A percentile compares a stretch with the other conserved stretches of the same genome.
Conservation (phyloP, 78 protist genomes). For the Dictyostelium capitatum region DNA sequence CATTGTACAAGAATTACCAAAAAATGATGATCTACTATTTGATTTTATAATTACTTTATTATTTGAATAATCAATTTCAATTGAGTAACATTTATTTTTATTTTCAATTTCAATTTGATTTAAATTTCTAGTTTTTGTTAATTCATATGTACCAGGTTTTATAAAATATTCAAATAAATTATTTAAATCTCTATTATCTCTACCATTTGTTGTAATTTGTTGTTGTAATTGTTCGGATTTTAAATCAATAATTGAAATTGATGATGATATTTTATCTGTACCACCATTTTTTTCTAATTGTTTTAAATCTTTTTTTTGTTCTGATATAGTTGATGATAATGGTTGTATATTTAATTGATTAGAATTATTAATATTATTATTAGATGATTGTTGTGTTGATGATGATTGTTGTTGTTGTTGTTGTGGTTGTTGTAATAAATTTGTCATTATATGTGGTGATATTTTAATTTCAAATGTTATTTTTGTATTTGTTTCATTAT, state of each 20-base stretch:
- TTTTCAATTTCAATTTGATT: background rate
- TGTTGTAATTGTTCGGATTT: conserved; percentile 18
- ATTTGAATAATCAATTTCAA: background rate
- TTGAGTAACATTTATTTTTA: background rate
- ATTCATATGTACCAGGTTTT: conserved; percentile 11
- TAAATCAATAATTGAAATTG: conserved; percentile 29
- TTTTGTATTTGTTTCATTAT: background rate
- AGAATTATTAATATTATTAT: too few species aligned
- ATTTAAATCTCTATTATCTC: background rate
- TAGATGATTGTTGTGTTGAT: conserved; percentile 10
- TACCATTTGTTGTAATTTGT: background rate
- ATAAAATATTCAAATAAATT: conserved; percentile 17
- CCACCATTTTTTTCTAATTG: background rate
- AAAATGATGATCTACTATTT: background rate
- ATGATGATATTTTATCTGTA: conserved; percentile 10
- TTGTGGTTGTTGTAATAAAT: background rate
- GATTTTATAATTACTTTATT: background rate
- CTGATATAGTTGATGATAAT: background rate
- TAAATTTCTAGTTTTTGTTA: background rate
- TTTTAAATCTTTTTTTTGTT: background rate
- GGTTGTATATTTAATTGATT: too few species aligned
- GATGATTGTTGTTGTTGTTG: background rate
- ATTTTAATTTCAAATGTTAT: conserved; percentile 11
- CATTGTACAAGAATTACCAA: background rate
- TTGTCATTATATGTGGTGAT: conserved; percentile 22